Evolutionary conservation across 345 rosid genomes (phyloP).

Genomic region (Punica granatum): DNA sequence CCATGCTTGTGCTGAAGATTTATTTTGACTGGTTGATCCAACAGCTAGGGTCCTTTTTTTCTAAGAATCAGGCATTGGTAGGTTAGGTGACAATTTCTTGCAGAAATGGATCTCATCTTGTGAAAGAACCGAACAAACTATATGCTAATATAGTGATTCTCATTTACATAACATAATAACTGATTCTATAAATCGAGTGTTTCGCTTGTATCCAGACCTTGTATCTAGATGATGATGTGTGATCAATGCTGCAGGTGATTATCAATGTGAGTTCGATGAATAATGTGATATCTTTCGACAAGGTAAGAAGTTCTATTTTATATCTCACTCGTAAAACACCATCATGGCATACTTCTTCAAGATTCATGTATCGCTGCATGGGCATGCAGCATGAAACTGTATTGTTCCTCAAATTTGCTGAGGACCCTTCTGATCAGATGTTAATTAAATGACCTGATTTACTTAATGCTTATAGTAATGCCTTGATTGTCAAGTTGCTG

Average conservation of each 20-base stretch:
- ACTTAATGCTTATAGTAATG: too few relatives aligned
- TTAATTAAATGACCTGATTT: too few relatives aligned
- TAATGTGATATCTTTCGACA: conserved; percentile 60
- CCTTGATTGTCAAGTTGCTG: too few relatives aligned
- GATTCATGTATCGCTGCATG: too few relatives aligned
- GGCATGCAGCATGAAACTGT: too few relatives aligned
- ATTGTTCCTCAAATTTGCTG: too few relatives aligned
- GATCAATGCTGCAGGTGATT: conserved; percentile 51
- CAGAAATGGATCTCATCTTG: not conserved
- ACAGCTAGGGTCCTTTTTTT: not conserved
- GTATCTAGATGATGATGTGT: not conserved
- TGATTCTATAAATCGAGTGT: too few relatives aligned
- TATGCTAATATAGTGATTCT: not conserved
- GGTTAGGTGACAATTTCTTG: not conserved
- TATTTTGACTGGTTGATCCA: not conserved
- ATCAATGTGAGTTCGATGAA: conserved; percentile 73
- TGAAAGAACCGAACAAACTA: not conserved
- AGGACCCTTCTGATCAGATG: too few relatives aligned
- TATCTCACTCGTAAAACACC: not conserved
- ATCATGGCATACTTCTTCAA: not conserved
- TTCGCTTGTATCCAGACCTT: not conserved
- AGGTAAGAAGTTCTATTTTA: conserved; percentile 35
- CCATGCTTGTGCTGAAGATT: not conserved
- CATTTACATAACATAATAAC: not conserved
- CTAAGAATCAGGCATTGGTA: too few relatives aligned